These are phyloP conservation scores for Akanthomyces muscarius DNA, from an alignment of 2,329 filamentous ascomycete genomes.

Conservation along the genomic window DNA sequence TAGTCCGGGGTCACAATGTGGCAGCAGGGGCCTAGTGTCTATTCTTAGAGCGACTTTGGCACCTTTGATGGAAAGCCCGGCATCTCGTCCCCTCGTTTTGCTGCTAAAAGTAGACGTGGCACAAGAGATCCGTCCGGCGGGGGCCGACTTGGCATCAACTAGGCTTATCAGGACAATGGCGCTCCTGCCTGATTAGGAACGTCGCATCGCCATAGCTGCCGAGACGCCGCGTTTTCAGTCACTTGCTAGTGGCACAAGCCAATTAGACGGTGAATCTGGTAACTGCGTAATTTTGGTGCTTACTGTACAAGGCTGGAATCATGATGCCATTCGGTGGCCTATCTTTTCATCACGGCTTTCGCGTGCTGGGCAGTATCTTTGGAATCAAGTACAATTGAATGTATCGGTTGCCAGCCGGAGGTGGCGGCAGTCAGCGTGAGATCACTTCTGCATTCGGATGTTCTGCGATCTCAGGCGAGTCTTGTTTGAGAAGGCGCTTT, in stretches of 20 bases:
- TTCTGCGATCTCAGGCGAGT: not conserved
- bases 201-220: not conserved
- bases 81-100: not conserved
- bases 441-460: not conserved
- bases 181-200: slow-evolving; percentile 7
- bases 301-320: not conserved
- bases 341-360: not conserved
- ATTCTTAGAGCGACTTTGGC: not conserved
- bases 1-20: not conserved
- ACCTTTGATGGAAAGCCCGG: not conserved
- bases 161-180: not conserved
- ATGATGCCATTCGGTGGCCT: not conserved
- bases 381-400: not conserved
- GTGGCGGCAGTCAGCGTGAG: not conserved
- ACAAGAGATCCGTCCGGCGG: not conserved
- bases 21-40: not conserved
- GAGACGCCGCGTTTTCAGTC: not conserved
- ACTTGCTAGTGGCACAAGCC: not conserved
- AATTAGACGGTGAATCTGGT: not conserved
- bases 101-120: not conserved
- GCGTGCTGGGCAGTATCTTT: not conserved
- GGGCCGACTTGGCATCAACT: slow-evolving; percentile 6
- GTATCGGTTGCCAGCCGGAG: not conserved
- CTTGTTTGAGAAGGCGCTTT: not conserved
- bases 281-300: not conserved